Evolutionary conservation across 805 yeast genomes (phyloP), one percentile per base, ranked within the genome.

Genomic region (Saturnispora zaruensis): DNA sequence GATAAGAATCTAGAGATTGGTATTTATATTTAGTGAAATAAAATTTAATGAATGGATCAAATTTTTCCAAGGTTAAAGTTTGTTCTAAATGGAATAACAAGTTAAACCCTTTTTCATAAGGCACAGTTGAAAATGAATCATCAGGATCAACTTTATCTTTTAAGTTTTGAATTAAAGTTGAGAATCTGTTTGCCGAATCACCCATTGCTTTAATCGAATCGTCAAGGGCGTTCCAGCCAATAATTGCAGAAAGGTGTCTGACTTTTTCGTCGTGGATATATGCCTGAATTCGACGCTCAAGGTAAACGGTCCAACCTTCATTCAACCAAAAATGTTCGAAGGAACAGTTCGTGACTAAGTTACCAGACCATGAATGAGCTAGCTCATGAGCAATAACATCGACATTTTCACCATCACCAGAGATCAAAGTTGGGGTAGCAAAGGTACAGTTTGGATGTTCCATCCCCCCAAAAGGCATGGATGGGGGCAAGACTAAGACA

Each of bases 321-420:
- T 89, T 89, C 57, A 89, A 76, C 93, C 95, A 89, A 66, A 89
- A 88, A 68, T 88, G 95, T 62, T 87, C 90, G 93, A 96, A 89
- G 0, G 93, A 84, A 59, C 84, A 79, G 66, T 87, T 89, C 26
- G 96, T 89, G 40, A 89, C 96, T 56, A 88, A 74, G 62, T 89
- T 89, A 41, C 96, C 96, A 1, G 87, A 77, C 95, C 96, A 89
- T 38, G 95, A 84, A 65, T 89, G 96, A 1, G 96, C 90, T 56
- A 89, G 74, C 66, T 89, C 96, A 66, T 89, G 96, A 1, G 96
- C 96, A 63, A 89, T 80, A 26, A 89, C 96, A 58, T 85, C 89
- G 18, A 88, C 88, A 55, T 88, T 87, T 51, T 87, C 82, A 51
- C 90, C 75, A 66, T 88, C 96, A 37, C 90, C 89, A 14, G 90